These are phyloP conservation scores for Calocybe gangraenosa DNA, from an alignment of 768 basidiomycete species.

Conservation along the genomic window DNA sequence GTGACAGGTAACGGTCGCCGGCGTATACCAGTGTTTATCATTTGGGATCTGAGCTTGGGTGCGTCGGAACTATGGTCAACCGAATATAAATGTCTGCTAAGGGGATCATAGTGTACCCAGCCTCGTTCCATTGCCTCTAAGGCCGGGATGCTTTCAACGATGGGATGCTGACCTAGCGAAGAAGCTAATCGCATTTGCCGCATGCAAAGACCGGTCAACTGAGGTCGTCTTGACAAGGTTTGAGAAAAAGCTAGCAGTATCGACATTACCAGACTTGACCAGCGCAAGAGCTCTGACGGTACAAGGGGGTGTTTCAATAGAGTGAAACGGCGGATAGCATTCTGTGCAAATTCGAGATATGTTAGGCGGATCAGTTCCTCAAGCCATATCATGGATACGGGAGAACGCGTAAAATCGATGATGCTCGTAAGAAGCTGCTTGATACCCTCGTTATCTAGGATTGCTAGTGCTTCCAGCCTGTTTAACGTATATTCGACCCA, in stretches of 20 bases:
- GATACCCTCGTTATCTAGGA: background rate
- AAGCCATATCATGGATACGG: no score
- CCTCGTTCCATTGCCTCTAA: background rate
- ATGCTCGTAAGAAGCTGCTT: background rate
- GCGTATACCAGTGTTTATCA: constrained; percentile 5
- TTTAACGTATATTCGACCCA: no score
- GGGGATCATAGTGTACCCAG: constrained; percentile 7
- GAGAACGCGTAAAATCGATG: no score
- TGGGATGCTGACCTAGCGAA: background rate
- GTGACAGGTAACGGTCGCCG: background rate
- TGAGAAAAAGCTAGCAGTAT: constrained; percentile 1
- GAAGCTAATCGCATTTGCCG: no score
- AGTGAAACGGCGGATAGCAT: constrained; percentile 2
- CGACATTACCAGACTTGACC: background rate
- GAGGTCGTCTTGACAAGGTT: constrained; percentile 3
- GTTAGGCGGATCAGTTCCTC: background rate
- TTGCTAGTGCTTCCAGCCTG: no score
- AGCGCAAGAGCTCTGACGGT: background rate
- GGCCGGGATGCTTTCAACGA: no score
- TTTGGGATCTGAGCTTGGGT: background rate
- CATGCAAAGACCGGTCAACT: constrained; percentile 3
- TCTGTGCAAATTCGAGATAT: background rate
- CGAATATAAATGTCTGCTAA: background rate
- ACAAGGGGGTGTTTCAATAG: background rate
- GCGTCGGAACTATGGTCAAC: background rate